phyloP scores from a whole-genome alignment of 2,329 filamentous ascomycete species.

The Xylaria arbuscula region DNA sequence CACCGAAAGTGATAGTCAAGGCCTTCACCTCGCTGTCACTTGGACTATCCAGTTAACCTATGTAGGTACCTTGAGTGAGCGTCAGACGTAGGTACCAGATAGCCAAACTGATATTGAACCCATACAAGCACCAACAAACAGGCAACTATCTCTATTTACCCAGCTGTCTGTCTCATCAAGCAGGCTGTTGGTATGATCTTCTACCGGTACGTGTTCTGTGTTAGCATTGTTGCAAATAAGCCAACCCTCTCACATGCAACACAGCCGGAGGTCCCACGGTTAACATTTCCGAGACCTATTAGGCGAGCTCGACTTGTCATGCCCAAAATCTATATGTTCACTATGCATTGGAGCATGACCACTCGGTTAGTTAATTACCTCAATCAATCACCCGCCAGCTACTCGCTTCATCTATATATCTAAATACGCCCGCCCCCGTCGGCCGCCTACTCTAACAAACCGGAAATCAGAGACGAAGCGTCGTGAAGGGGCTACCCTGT shows the following conservation, averaged over 20 bases:
- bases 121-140: not conserved
- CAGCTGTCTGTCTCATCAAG: not conserved
- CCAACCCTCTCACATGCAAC: slow-evolving; percentile 15
- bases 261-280: slow-evolving; percentile 17
- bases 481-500: slow-evolving; percentile 12
- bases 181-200: not conserved
- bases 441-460: not conserved
- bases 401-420: not conserved
- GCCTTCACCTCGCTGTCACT: not conserved
- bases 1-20: not conserved
- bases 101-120: not conserved
- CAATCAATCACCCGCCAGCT: not conserved
- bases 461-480: slow-evolving; percentile 17
- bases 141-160: not conserved
- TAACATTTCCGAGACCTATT: slow-evolving; percentile 22
- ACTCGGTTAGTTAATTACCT: not conserved
- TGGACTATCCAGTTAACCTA: not conserved
- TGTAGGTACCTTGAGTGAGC: not conserved
- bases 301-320: slow-evolving; percentile 7
- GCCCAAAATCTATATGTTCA: slow-evolving; percentile 4
- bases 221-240: slow-evolving; percentile 5
- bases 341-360: not conserved
- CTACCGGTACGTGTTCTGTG: not conserved
- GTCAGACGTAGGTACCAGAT: slow-evolving; percentile 1
- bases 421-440: slow-evolving; percentile 4